Evolutionary conservation across 106 monocot genomes (phyloP).

Genomic region (Dendrobium huoshanense): DNA sequence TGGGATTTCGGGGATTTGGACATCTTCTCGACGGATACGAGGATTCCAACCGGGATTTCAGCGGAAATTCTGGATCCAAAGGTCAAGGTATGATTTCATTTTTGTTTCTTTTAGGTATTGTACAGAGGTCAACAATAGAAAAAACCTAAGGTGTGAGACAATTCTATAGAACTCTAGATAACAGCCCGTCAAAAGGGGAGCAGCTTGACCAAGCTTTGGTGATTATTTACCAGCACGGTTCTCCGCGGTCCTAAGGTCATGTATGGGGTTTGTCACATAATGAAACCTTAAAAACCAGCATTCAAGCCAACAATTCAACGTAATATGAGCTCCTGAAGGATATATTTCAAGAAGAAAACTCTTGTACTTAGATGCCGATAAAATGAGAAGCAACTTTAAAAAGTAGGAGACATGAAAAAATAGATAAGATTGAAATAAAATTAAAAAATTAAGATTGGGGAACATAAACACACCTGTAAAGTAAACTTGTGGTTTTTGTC

Average conservation of each 20-base stretch:
- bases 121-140: no score
- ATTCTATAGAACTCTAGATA: no score
- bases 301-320: conserved; percentile 1
- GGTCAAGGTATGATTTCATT: no score
- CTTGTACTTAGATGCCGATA: neutral
- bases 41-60: no score
- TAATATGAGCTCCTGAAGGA: neutral
- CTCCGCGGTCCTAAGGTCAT: neutral
- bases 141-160: no score
- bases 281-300: neutral
- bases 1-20: no score
- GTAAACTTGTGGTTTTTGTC: conserved; percentile 95
- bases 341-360: neutral
- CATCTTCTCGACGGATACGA: no score
- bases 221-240: neutral
- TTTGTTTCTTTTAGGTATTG: no score
- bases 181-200: no score
- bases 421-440: neutral
- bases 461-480: conserved; percentile 49
- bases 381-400: neutral
- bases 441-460: neutral
- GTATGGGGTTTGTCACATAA: neutral
- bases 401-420: neutral
- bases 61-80: no score
- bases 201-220: neutral